Percentiles rank a stretch among this genome's conserved stretches.
These are phyloP conservation scores for Chrysanthemum lavandulifolium DNA, from an alignment of 129 eudicot species.

Conservation along the genomic window DNA sequence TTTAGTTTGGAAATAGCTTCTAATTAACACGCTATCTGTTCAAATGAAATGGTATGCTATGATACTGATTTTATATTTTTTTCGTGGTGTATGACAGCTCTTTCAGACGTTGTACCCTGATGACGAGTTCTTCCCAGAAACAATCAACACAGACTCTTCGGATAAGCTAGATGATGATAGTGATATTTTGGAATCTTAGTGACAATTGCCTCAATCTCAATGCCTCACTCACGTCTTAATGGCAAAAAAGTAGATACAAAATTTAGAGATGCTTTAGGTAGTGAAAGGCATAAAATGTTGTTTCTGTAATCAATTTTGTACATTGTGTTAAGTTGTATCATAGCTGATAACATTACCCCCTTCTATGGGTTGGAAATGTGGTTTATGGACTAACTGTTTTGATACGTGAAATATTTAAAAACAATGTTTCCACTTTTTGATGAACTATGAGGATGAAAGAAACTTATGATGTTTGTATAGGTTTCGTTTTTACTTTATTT, in stretches of 20 bases:
- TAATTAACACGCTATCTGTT: conserved; percentile 17
- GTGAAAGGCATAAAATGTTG: not conserved
- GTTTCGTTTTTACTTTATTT: too few relatives aligned
- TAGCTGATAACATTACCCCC: not conserved
- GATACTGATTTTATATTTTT: too few relatives aligned
- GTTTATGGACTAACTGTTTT: conserved; percentile 1
- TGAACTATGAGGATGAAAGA: too few relatives aligned
- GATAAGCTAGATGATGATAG: conserved; percentile 43
- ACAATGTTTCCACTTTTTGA: not conserved
- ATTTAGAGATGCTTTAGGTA: conserved; percentile 1
- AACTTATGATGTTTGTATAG: too few relatives aligned
- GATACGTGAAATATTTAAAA: not conserved
- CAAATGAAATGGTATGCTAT: not conserved
- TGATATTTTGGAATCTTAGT: conserved; percentile 32
- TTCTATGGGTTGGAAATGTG: conserved; percentile 3
- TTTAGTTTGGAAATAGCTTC: not conserved
- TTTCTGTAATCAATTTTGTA: conserved; percentile 2
- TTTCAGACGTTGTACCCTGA: not conserved
- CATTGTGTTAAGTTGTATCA: conserved; percentile 18
- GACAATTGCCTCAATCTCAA: not conserved
- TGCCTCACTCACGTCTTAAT: not conserved
- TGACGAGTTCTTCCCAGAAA: conserved; percentile 67
- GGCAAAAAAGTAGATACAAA: conserved; percentile 20
- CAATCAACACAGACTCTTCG: conserved; percentile 35
- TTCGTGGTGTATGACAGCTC: too few relatives aligned